A percentile compares a stretch with the other conserved stretches of the same genome.
phyloP scores from a whole-genome alignment of 2,329 filamentous ascomycete species.

The Zarea fungicola region DNA sequence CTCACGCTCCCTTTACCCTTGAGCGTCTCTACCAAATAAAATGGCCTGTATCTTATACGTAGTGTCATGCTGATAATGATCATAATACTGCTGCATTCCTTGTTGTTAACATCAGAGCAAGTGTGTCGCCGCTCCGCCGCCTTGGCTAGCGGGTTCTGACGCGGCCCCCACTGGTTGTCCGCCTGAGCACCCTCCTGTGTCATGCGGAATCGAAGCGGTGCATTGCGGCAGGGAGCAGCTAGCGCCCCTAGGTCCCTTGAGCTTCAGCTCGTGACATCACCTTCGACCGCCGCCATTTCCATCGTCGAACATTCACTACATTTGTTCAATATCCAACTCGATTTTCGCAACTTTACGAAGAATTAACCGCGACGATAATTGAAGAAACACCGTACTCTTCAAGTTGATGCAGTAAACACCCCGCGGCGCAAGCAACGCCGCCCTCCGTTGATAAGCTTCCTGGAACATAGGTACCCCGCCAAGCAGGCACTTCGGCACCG shows the following conservation, averaged over 20 bases:
- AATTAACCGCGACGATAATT: background rate
- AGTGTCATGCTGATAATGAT: no score
- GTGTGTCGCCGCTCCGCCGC: no score
- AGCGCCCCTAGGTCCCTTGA: slow-evolving; percentile 2
- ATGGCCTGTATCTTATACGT: no score
- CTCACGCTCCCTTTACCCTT: no score
- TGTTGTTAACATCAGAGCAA: no score
- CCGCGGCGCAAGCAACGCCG: background rate
- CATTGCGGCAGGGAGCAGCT: background rate
- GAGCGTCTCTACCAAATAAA: no score
- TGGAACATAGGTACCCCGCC: background rate
- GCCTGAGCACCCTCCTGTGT: background rate
- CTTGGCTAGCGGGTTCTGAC: no score
- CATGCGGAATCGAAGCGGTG: slow-evolving; percentile 6
- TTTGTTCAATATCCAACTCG: background rate
- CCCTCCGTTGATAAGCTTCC: background rate
- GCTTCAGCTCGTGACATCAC: slow-evolving; percentile 8
- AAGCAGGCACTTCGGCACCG: slow-evolving; percentile 4
- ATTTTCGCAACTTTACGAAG: background rate
- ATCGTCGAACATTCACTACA: background rate
- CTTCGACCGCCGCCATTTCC: background rate
- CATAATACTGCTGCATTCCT: no score
- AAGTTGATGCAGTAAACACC: background rate
- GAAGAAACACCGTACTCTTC: background rate
- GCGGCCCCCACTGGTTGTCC: background rate